These are phyloP conservation scores for Mycotypha africana DNA, from an alignment of 371 early-diverging fungal species.

Conservation along the genomic window DNA sequence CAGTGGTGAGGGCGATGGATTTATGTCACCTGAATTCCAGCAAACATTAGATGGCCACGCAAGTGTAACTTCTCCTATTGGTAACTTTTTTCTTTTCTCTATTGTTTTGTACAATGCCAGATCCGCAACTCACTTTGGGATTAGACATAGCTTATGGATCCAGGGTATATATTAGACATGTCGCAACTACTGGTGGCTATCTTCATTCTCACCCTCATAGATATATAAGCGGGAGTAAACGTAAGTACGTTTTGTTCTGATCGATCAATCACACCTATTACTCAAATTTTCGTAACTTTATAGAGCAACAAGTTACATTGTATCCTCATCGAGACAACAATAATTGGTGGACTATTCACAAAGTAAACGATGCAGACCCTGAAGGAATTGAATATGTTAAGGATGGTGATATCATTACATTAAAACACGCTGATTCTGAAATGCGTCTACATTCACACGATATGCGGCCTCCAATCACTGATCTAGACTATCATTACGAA, in stretches of 20 bases:
- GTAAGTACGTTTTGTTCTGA: no score
- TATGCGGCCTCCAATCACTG: conserved; percentile 74
- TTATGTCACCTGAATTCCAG: conserved; percentile 94
- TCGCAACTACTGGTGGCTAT: conserved; percentile 71
- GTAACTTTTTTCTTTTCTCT: no score
- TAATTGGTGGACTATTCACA: conserved; percentile 80
- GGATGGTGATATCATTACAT: conserved; percentile 74
- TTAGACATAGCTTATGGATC: no score
- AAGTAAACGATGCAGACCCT: conserved; percentile 37
- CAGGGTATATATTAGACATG: conserved; percentile 73
- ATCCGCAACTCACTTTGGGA: no score
- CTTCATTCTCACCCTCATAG: conserved; percentile 88
- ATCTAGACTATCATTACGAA: conserved; percentile 87
- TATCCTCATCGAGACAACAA: conserved; percentile 90
- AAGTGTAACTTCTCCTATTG: conserved; percentile 48
- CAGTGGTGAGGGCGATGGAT: conserved; percentile 93
- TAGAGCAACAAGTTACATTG: conserved; percentile 93
- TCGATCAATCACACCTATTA: neutral
- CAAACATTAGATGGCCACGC: conserved; percentile 78
- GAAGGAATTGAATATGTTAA: conserved; percentile 42
- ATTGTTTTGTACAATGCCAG: no score
- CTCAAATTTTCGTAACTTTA: neutral
- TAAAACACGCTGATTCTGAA: conserved; percentile 67
- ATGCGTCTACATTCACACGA: conserved; percentile 58
- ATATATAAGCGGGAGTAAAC: conserved; percentile 84